Evolutionary conservation across 208 protist genomes (phyloP), one percentile per base, ranked within the genome.

Genomic region (Acanthamoeba triangularis): DNA sequence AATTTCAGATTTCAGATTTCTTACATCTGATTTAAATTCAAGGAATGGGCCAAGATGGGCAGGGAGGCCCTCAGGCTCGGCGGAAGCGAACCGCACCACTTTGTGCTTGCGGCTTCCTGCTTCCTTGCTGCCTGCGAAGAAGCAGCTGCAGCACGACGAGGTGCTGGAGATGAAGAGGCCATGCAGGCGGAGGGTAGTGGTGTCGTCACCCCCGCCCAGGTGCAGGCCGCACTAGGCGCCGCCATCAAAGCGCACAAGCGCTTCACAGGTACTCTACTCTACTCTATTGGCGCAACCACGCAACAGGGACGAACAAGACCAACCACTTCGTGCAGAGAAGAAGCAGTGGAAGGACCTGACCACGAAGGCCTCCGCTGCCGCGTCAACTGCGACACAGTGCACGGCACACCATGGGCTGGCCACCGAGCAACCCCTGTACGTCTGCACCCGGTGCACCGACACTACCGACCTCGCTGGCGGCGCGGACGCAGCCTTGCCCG

Each of bases 81-180:
- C 28, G 72, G 72, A 10, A 11, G 41, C 41, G 72, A 80, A 30
- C 37, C 49, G 30, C 67, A 76, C 72, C 72, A 80, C 72, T 80
- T 52, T 80, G 72, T 80, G 72, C 72, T 80, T 80, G 72, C 72
- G 20, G 72, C 72, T 25, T 37, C 72, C 37, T 80, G 72, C 72
- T 80, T 80, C 72, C 35, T 80, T 16, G 72, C 72, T 13, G 67
- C 67, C 67, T 7, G 20, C 16, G 35, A 67, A 23, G 1, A 3
- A 47, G 37, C 72, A n/a, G n/a, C n/a, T n/a, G n/a, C n/a, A n/a
- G n/a, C n/a, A n/a, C n/a, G n/a, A n/a, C n/a, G n/a, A n/a, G n/a
- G n/a, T 47, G 14, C 14, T 30, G 37, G 20, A 25, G 72, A 80
- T 80, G 67, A 28, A 76, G n/a, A 76, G 3, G 56, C 23, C 25